These are phyloP conservation scores for Pleurotus cornucopiae DNA, from an alignment of 768 basidiomycete species.

Conservation along the genomic window DNA sequence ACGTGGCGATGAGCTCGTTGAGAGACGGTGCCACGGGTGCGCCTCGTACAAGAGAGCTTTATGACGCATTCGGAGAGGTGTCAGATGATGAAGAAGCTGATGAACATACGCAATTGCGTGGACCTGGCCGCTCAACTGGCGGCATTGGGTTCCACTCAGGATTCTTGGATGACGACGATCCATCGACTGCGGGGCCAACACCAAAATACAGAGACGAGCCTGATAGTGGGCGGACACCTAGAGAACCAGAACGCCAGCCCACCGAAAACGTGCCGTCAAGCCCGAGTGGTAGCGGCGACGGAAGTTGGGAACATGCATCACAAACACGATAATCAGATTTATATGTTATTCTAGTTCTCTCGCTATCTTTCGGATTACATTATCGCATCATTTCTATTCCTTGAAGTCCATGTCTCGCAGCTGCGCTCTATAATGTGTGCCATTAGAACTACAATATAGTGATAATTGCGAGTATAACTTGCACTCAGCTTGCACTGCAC, in stretches of 20 bases:
- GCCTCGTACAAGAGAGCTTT: constrained; percentile 80
- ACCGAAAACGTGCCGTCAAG: constrained; percentile 22
- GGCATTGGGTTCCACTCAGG: constrained; percentile 68
- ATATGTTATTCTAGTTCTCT: constrained; percentile 1
- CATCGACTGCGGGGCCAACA: constrained; percentile 26
- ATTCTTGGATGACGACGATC: constrained; percentile 79
- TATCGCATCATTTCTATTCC: not conserved
- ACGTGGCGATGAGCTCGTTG: constrained; percentile 75
- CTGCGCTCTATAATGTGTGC: not conserved
- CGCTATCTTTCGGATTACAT: not conserved
- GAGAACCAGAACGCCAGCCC: constrained; percentile 9
- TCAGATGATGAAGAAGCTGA: constrained; percentile 79
- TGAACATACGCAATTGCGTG: constrained; percentile 63
- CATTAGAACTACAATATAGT: not conserved
- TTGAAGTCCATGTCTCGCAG: not conserved
- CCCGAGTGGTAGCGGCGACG: constrained; percentile 50
- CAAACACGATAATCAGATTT: constrained; percentile 13
- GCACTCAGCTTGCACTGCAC: too few species aligned
- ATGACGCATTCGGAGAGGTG: constrained; percentile 93
- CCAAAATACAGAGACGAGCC: constrained; percentile 57
- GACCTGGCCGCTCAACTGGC: constrained; percentile 10
- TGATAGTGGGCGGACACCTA: constrained; percentile 18
- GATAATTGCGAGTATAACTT: too few species aligned
- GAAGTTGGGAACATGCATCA: constrained; percentile 74
- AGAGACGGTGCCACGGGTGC: constrained; percentile 27